Percentiles rank a stretch among this genome's conserved stretches.
phyloP scores from a whole-genome alignment of 257 asterid genomes.

The Marsdenia floribunda region DNA sequence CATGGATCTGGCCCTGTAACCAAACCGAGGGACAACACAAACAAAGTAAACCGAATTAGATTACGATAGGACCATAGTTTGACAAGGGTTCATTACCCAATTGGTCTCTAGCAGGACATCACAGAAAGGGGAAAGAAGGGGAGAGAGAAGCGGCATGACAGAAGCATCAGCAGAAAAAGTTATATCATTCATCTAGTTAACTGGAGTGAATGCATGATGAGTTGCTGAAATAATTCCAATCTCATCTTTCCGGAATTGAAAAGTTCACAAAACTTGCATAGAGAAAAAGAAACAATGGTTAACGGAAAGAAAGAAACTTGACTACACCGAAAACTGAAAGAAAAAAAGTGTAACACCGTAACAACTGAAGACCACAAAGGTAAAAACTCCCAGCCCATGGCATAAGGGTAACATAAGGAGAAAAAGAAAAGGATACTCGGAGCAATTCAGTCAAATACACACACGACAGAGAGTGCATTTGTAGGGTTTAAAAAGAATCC shows the following conservation, averaged over 20 bases:
- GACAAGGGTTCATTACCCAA: neutral
- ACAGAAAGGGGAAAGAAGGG: neutral
- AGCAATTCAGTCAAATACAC: neutral
- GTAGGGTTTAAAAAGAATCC: neutral
- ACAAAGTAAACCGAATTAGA: neutral
- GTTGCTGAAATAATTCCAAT: neutral
- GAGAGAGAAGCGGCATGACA: neutral
- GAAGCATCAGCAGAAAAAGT: neutral
- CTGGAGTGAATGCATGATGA: no score
- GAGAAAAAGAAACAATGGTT: neutral
- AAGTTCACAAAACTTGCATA: neutral
- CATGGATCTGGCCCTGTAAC: neutral
- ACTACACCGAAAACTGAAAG: neutral
- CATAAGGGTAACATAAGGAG: neutral
- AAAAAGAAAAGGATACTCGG: neutral
- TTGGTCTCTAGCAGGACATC: neutral
- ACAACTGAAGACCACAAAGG: neutral
- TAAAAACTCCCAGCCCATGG: neutral
- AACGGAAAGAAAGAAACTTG: neutral
- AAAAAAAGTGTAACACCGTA: neutral
- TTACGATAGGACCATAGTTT: neutral
- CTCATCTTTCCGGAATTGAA: conserved; percentile 1
- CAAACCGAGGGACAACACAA: neutral
- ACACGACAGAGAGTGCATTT: neutral
- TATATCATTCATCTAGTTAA: neutral